Evolutionary conservation across 192 early-diverging fungal genomes (phyloP).

Genomic region (Neocallimastix lanati): DNA sequence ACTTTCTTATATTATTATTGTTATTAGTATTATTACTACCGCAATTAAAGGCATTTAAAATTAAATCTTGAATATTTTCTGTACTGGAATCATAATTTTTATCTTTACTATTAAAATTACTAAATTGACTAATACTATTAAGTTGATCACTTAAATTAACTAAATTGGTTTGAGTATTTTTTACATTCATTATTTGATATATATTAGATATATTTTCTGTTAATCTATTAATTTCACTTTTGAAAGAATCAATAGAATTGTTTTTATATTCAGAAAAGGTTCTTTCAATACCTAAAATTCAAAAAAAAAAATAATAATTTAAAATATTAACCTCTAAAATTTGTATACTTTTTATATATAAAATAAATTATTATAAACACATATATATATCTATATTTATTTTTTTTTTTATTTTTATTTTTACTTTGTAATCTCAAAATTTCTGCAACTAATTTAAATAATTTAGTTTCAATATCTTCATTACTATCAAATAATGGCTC

Average conservation of each 20-base stretch:
- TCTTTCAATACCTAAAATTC: not conserved
- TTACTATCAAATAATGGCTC: not conserved
- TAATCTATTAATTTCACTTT: not conserved
- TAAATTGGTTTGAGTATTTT: not conserved
- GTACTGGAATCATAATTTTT: not conserved
- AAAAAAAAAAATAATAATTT: too few species aligned
- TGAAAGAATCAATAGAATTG: not conserved
- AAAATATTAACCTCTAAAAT: too few species aligned
- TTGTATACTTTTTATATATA: too few species aligned
- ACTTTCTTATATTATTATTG: not conserved
- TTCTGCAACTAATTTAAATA: not conserved
- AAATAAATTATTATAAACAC: not conserved
- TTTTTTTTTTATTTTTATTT: not conserved
- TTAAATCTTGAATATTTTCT: not conserved
- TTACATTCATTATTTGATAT: not conserved
- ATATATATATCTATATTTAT: not conserved
- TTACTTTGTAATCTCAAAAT: not conserved
- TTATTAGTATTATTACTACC: not conserved
- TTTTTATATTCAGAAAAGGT: not conserved
- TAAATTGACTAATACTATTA: not conserved
- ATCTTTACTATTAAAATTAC: not conserved
- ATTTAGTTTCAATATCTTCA: not conserved
- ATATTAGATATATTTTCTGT: not conserved
- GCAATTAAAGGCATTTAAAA: not conserved
- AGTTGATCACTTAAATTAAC: not conserved